Evolutionary conservation across 257 asterid genomes (phyloP).

Genomic region (Agastache rugosa): DNA sequence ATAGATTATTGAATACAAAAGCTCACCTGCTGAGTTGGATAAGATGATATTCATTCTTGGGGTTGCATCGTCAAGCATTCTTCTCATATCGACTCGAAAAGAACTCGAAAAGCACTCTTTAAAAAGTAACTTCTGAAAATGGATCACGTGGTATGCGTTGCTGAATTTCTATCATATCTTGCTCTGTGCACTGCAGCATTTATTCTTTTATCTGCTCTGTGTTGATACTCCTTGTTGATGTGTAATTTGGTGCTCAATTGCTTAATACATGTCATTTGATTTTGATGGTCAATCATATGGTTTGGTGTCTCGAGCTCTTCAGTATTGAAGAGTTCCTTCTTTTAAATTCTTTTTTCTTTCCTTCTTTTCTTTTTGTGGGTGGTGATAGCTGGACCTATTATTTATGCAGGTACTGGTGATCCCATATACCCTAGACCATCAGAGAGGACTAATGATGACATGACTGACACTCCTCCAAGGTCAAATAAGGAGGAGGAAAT

Average conservation of each 20-base stretch:
- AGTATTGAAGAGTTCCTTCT: conserved; percentile 9
- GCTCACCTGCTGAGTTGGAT: neutral
- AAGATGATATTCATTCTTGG: conserved; percentile 43
- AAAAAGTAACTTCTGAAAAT: conserved; percentile 20
- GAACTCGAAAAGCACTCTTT: too few relatives aligned
- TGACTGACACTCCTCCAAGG: conserved; percentile 45
- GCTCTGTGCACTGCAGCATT: conserved; percentile 5
- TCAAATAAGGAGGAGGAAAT: conserved; percentile 56
- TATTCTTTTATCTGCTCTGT: conserved; percentile 2
- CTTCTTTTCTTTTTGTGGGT: neutral
- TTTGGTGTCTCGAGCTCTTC: conserved; percentile 21
- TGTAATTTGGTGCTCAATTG: conserved; percentile 6
- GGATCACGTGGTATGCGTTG: conserved; percentile 1
- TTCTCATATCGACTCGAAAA: conserved; percentile 82
- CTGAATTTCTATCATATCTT: conserved; percentile 18
- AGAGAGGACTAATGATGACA: conserved; percentile 49
- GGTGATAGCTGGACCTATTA: conserved; percentile 49
- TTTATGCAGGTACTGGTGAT: conserved; percentile 52
- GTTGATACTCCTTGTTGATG: conserved; percentile 24
- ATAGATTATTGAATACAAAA: neutral
- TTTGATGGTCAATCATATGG: conserved; percentile 7
- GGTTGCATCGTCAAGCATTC: conserved; percentile 86
- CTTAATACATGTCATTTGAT: conserved; percentile 18
- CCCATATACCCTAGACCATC: conserved; percentile 46
- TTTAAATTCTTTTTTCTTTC: neutral